phyloP scores from a whole-genome alignment of 768 basidiomycete species.

The Termitomyces sp. region DNA sequence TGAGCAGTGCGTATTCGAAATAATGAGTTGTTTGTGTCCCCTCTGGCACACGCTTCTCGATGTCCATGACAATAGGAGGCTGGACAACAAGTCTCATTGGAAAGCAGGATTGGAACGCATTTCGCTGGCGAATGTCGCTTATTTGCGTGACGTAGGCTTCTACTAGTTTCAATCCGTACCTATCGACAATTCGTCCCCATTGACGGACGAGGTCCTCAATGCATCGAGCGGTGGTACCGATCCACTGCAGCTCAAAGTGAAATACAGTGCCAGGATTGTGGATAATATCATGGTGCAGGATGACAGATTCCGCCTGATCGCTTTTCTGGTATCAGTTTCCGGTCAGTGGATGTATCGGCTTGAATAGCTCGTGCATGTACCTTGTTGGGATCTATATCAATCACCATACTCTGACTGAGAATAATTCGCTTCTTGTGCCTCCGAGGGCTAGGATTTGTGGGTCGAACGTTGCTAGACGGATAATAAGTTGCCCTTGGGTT shows the following conservation, averaged over 20 bases:
- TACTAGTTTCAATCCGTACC: conserved; percentile 86
- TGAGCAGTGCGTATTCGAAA: conserved; percentile 77
- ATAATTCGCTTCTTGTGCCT: conserved; percentile 57
- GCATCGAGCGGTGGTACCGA: conserved; percentile 86
- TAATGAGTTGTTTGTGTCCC: conserved; percentile 62
- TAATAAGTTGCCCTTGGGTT: conserved; percentile 24
- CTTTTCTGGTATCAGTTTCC: conserved; percentile 49
- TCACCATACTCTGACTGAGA: conserved; percentile 85
- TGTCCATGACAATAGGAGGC: conserved; percentile 65
- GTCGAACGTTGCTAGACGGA: conserved; percentile 28
- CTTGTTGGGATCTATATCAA: conserved; percentile 80
- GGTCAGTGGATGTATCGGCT: neutral
- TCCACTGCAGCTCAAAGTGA: conserved; percentile 97
- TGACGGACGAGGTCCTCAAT: conserved; percentile 84
- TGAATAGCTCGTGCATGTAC: conserved; percentile 24
- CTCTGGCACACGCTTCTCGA: conserved; percentile 63
- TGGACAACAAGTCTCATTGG: conserved; percentile 72
- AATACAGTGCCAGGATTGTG: conserved; percentile 94
- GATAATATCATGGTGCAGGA: conserved; percentile 90
- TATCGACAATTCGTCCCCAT: conserved; percentile 80
- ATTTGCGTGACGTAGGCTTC: conserved; percentile 94
- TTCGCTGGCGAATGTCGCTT: conserved; percentile 76
- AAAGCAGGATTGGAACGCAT: conserved; percentile 89
- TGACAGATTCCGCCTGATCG: conserved; percentile 81
- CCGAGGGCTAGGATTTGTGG: conserved; percentile 32